Evolutionary conservation across 73 alveolate species (phyloP).

Genomic region (Uronychia setigera): DNA sequence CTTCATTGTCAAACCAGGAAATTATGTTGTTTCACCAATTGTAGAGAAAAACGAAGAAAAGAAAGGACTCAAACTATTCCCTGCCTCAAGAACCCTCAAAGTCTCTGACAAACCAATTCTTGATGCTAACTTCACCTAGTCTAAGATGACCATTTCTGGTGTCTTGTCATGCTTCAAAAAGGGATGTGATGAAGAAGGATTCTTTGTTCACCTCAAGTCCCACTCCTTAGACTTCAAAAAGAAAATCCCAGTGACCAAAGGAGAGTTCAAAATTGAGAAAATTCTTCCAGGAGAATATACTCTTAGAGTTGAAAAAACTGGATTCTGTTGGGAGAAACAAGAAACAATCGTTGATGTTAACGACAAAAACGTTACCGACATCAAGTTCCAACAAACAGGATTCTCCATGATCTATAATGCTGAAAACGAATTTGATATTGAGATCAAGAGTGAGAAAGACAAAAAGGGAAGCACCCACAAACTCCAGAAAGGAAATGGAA

Average conservation of each 20-base stretch:
- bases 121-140: conserved; percentile 65
- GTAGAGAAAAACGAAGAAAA: conserved; percentile 68
- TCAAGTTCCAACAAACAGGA: conserved; percentile 66
- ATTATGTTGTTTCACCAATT: conserved; percentile 55
- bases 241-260: conserved; percentile 37
- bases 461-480: conserved; percentile 40
- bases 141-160: conserved; percentile 62
- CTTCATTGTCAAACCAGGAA: conserved; percentile 73
- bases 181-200: conserved; percentile 57
- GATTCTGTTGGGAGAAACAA: conserved; percentile 72
- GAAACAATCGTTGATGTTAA: conserved; percentile 44
- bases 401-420: conserved; percentile 63
- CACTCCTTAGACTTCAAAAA: conserved; percentile 43
- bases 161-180: conserved; percentile 57
- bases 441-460: conserved; percentile 39
- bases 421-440: conserved; percentile 58
- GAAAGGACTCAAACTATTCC: conserved; percentile 66
- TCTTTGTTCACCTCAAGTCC: conserved; percentile 46
- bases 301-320: conserved; percentile 50
- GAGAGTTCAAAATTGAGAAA: conserved; percentile 56
- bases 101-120: conserved; percentile 60
- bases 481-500: conserved; percentile 51
- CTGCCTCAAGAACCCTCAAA: conserved; percentile 51
- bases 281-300: conserved; percentile 69
- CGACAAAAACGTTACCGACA: conserved; percentile 49